Conservation (phyloP, 2,329 filamentous ascomycete genomes). For the Ascochyta koolunga region DNA sequence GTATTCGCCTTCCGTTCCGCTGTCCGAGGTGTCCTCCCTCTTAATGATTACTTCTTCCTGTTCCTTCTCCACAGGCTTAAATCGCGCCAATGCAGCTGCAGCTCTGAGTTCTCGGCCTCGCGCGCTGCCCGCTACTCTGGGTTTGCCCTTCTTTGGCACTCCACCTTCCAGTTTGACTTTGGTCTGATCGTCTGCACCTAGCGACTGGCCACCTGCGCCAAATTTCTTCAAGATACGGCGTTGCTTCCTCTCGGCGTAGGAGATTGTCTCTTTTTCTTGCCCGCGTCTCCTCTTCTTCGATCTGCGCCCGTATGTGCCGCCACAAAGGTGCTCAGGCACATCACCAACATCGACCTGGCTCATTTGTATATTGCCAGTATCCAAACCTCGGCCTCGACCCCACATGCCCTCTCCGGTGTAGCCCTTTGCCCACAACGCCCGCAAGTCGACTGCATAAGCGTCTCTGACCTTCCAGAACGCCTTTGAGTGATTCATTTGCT, state of each 20-base stretch:
- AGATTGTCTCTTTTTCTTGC: slow-evolving; percentile 57
- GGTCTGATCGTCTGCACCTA: slow-evolving; percentile 72
- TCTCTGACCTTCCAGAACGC: slow-evolving; percentile 83
- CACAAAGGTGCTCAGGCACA: slow-evolving; percentile 70
- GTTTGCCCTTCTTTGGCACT: slow-evolving; percentile 66
- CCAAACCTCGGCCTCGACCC: slow-evolving; percentile 72
- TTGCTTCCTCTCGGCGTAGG: slow-evolving; percentile 76
- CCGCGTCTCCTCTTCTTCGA: slow-evolving; percentile 57
- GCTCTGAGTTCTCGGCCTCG: slow-evolving; percentile 77
- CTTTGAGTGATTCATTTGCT: slow-evolving; percentile 87
- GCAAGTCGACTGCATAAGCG: slow-evolving; percentile 73
- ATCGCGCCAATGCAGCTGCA: slow-evolving; percentile 76
- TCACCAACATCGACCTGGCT: slow-evolving; percentile 33
- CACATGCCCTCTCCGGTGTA: slow-evolving; percentile 86
- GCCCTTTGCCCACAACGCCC: slow-evolving; percentile 68
- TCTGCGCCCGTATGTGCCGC: slow-evolving; percentile 72
- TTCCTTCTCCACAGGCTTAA: slow-evolving; percentile 60
- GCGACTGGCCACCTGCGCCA: slow-evolving; percentile 69
- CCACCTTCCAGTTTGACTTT: slow-evolving; percentile 72
- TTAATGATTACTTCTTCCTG: slow-evolving; percentile 42
- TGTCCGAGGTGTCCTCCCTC: slow-evolving; percentile 45
- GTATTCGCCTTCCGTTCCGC: slow-evolving; percentile 45
- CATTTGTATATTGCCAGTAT: slow-evolving; percentile 48
- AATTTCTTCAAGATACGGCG: slow-evolving; percentile 77
- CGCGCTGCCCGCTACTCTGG: slow-evolving; percentile 75